Conservation (phyloP, 495 filamentous ascomycete genomes). For the Penicillium daleae region DNA sequence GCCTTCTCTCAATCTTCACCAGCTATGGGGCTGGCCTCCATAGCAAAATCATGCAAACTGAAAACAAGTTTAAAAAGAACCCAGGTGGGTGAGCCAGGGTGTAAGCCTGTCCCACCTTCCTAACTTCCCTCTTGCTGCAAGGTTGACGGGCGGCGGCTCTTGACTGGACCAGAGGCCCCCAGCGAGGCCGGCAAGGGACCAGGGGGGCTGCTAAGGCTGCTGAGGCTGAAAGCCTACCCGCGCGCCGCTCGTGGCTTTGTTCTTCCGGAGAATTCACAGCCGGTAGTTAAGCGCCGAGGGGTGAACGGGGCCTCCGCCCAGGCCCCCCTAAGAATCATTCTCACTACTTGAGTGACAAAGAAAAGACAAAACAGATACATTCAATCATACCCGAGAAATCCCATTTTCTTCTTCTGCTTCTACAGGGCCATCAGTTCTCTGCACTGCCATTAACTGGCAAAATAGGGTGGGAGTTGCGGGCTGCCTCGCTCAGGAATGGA, state of each 20-base stretch:
- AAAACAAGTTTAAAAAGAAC: background rate
- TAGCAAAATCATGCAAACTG: background rate
- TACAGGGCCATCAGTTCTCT: background rate
- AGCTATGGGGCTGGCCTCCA: background rate
- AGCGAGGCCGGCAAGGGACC: conserved; percentile 6
- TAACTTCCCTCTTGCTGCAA: background rate
- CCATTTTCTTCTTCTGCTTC: background rate
- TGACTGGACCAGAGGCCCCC: conserved; percentile 24
- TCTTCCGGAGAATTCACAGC: conserved; percentile 30
- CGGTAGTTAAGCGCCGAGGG: conserved; percentile 35
- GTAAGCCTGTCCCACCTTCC: background rate
- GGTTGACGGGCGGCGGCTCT: conserved; percentile 25
- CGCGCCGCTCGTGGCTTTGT: conserved; percentile 28
- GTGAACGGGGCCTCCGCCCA: conserved; percentile 4
- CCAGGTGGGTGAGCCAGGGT: background rate
- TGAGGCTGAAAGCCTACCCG: conserved; percentile 36
- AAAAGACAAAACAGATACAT: background rate
- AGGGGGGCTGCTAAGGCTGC: conserved; percentile 1
- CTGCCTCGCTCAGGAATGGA: background rate
- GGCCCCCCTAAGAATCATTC: background rate
- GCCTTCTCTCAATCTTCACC: background rate
- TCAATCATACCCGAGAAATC: background rate
- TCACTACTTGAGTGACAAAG: conserved; percentile 3
- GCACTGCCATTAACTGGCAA: background rate
- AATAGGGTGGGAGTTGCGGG: background rate